Percentiles rank a stretch among this genome's conserved stretches.
These are phyloP conservation scores for Cucurbita moschata DNA, from an alignment of 306 rosid genomes.

Conservation along the genomic window DNA sequence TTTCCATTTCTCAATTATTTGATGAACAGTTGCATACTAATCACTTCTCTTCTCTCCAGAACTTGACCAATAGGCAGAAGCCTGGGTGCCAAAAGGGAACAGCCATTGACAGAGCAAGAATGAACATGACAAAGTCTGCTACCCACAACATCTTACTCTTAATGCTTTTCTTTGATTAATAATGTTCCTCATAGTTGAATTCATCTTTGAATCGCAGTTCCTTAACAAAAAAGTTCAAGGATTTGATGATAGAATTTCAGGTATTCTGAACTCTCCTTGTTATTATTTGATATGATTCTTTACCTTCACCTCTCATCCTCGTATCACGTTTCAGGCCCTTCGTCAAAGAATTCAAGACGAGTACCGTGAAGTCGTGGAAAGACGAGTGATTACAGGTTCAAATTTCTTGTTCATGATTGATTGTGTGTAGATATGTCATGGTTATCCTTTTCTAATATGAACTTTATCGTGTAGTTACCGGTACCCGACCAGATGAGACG, in stretches of 20 bases:
- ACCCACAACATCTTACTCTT: conserved; percentile 6
- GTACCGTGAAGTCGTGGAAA: conserved; percentile 98
- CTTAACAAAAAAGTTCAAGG: conserved; percentile 70
- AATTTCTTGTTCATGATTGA: conserved; percentile 4
- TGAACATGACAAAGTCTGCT: conserved; percentile 83
- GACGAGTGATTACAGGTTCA: conserved; percentile 94
- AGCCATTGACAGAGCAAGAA: conserved; percentile 79
- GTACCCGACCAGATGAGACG: conserved; percentile 91
- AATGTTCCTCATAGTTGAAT: conserved; percentile 5
- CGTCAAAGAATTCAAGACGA: conserved; percentile 94
- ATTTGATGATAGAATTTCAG: conserved; percentile 88
- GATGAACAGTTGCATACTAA: conserved; percentile 1
- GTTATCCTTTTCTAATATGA: background rate
- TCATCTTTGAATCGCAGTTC: conserved; percentile 39
- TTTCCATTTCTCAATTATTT: background rate
- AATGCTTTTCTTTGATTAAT: background rate
- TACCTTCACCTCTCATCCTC: conserved; percentile 12
- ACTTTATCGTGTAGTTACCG: conserved; percentile 56
- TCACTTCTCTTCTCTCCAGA: conserved; percentile 33
- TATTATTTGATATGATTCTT: conserved; percentile 8
- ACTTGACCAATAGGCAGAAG: conserved; percentile 60
- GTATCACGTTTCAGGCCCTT: conserved; percentile 42
- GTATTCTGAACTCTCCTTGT: conserved; percentile 18
- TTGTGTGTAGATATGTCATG: background rate
- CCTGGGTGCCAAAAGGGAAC: conserved; percentile 95